phyloP scores from a whole-genome alignment of 2,329 filamentous ascomycete species.

The Colletotrichum tropicale region DNA sequence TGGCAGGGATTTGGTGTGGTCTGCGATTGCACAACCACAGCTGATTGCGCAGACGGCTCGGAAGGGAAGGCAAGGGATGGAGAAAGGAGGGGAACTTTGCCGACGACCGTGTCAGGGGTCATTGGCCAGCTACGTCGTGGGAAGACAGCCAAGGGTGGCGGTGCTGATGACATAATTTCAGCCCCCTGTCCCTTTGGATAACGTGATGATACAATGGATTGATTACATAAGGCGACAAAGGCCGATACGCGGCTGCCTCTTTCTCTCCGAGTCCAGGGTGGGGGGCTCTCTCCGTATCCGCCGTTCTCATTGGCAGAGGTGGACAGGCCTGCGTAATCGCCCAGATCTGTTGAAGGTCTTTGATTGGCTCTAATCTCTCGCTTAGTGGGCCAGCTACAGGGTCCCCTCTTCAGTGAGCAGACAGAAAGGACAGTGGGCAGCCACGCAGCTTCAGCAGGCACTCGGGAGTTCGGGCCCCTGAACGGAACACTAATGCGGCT shows the following conservation, averaged over 20 bases:
- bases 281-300: neutral
- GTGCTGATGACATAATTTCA: constrained; percentile 15
- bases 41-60: neutral
- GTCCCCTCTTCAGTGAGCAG: neutral
- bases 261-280: neutral
- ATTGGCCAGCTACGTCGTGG: neutral
- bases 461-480: neutral
- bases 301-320: neutral
- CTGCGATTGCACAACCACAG: neutral
- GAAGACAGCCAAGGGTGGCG: neutral
- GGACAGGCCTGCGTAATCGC: neutral
- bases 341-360: neutral
- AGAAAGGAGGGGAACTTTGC: neutral
- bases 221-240: neutral
- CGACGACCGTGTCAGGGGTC: neutral
- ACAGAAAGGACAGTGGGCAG: neutral
- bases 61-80: neutral
- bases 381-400: neutral
- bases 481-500: neutral
- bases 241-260: neutral
- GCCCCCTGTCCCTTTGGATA: neutral
- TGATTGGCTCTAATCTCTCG: neutral
- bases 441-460: neutral
- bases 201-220: neutral
- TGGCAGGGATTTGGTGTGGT: neutral